Conservation (phyloP, 2,329 filamentous ascomycete genomes). For the Dactylellina cionopaga region DNA sequence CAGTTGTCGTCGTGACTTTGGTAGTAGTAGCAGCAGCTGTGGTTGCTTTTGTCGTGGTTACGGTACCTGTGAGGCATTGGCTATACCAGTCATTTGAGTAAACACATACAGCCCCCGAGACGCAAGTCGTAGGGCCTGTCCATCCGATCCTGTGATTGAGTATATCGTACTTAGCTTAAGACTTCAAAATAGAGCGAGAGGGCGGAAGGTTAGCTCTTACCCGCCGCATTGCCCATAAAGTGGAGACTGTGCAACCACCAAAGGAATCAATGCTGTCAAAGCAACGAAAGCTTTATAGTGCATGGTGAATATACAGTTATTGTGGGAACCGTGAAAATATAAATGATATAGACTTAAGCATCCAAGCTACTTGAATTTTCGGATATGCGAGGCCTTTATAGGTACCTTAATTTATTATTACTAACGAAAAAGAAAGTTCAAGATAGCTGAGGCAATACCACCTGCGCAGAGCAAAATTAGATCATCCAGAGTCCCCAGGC, state of each 20-base stretch:
- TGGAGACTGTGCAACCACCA: not conserved
- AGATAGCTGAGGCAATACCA: too few species aligned
- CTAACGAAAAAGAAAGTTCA: too few species aligned
- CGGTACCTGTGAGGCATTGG: slow-evolving; percentile 3
- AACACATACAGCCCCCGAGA: slow-evolving; percentile 5
- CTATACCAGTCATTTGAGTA: slow-evolving; percentile 18
- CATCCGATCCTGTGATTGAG: slow-evolving; percentile 7
- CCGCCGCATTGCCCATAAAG: slow-evolving; percentile 24
- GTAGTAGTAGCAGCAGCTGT: not conserved
- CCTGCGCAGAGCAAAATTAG: too few species aligned
- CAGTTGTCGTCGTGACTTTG: slow-evolving; percentile 1
- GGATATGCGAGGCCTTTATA: too few species aligned
- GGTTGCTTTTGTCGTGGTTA: not conserved
- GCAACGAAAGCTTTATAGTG: slow-evolving; percentile 1
- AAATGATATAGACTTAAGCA: too few species aligned
- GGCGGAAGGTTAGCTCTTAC: not conserved
- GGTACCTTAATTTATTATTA: too few species aligned
- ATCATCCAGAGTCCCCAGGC: too few species aligned
- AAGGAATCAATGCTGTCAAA: not conserved
- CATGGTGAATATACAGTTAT: too few species aligned
- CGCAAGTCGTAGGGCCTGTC: slow-evolving; percentile 24
- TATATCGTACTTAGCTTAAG: not conserved
- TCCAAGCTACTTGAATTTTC: too few species aligned
- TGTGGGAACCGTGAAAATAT: too few species aligned
- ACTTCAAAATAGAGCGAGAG: not conserved